Evolutionary conservation across 257 asterid species (phyloP).

Genomic region (Solanum chiquidenum): DNA sequence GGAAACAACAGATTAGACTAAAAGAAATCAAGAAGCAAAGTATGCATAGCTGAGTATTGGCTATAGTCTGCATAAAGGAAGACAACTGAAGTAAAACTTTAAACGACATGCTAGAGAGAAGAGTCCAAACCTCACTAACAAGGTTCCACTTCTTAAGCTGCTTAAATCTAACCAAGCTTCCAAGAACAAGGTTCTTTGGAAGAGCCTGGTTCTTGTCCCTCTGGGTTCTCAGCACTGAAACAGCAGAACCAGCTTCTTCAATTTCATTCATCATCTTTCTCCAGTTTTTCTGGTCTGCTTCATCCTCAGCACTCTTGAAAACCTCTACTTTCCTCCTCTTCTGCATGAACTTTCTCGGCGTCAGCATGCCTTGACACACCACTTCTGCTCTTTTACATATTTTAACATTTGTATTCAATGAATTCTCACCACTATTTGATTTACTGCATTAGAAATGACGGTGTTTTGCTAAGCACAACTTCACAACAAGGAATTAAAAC

Average conservation of each 20-base stretch:
- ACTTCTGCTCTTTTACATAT: slow-evolving; percentile 47
- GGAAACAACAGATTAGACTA: neutral
- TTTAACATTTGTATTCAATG: slow-evolving; percentile 28
- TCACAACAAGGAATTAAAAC: neutral
- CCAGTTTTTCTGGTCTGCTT: slow-evolving; percentile 80
- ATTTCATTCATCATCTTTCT: slow-evolving; percentile 81
- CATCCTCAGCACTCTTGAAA: slow-evolving; percentile 67
- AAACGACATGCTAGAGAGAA: neutral
- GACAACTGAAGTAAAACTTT: neutral
- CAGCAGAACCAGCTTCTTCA: slow-evolving; percentile 75
- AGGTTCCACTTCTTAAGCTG: slow-evolving; percentile 97
- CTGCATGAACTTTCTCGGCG: slow-evolving; percentile 93
- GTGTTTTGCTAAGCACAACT: neutral
- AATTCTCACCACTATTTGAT: slow-evolving; percentile 29
- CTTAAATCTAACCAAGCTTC: slow-evolving; percentile 83
- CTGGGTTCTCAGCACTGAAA: slow-evolving; percentile 54
- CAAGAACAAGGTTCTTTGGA: slow-evolving; percentile 75
- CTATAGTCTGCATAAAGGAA: neutral
- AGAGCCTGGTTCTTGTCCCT: slow-evolving; percentile 54
- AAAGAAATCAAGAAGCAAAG: neutral
- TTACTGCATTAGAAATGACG: slow-evolving; percentile 35
- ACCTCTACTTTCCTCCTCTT: slow-evolving; percentile 76
- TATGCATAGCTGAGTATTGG: neutral
- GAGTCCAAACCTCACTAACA: slow-evolving; percentile 67
- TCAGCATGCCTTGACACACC: slow-evolving; percentile 77